A percentile compares a stretch with the other conserved stretches of the same genome.
These are phyloP conservation scores for Monosporascus ibericus DNA, from an alignment of 2,329 filamentous ascomycete species.

Conservation along the genomic window DNA sequence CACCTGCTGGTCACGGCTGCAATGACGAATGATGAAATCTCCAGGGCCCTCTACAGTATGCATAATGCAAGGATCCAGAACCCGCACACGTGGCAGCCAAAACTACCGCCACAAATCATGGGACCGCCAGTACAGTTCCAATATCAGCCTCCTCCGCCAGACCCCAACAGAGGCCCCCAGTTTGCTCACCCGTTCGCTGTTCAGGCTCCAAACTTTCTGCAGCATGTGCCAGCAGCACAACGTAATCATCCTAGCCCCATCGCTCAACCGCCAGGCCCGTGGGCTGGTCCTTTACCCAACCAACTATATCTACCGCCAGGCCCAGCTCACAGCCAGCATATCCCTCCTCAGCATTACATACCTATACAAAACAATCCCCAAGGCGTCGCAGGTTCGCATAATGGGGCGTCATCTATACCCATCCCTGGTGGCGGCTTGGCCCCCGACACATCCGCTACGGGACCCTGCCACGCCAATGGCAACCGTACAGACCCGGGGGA, in stretches of 20 bases:
- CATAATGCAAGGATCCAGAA: slow-evolving; percentile 8
- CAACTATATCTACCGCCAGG: neutral
- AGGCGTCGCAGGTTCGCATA: neutral
- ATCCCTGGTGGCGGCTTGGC: neutral
- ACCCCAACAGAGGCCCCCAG: neutral
- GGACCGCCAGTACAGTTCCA: neutral
- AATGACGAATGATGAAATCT: slow-evolving; percentile 10
- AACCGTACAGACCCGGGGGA: neutral
- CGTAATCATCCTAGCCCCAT: neutral
- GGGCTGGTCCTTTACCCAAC: no score
- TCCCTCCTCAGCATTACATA: neutral
- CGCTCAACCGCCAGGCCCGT: neutral
- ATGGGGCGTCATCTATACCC: no score
- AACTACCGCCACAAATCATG: neutral
- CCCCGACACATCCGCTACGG: no score
- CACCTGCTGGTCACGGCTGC: slow-evolving; percentile 14
- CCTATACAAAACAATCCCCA: neutral
- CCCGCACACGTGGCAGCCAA: slow-evolving; percentile 9
- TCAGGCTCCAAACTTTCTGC: neutral
- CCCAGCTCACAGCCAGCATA: neutral
- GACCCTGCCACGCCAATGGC: neutral
- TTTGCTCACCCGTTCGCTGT: neutral
- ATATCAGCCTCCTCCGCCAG: neutral
- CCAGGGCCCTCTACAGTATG: slow-evolving; percentile 6
- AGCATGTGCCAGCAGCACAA: neutral